Conservation (phyloP, 768 basidiomycete species). For the Russula sp. region DNA sequence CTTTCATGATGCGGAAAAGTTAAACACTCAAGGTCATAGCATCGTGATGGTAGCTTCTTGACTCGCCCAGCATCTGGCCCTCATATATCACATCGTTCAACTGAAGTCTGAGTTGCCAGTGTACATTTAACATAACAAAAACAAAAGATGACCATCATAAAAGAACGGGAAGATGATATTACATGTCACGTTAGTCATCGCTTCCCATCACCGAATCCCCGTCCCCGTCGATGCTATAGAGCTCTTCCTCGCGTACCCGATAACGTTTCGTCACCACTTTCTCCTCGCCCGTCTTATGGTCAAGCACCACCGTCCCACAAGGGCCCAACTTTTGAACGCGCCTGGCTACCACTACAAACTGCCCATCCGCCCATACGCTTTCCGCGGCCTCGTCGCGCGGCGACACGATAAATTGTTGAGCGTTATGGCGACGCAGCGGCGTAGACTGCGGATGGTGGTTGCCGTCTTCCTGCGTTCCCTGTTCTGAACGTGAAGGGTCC, state of each 20-base stretch:
- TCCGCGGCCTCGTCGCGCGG: not conserved
- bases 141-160: not conserved
- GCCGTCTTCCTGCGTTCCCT: not conserved
- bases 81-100: not conserved
- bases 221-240: not conserved
- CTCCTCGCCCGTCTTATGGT: conserved; percentile 7
- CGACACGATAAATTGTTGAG: not conserved
- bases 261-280: conserved; percentile 7
- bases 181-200: not conserved
- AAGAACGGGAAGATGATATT: not conserved
- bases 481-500: not conserved
- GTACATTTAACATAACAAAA: not conserved
- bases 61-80: too few species aligned
- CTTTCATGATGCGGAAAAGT: too few species aligned
- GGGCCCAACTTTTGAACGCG: conserved; percentile 14
- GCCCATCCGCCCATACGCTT: not conserved
- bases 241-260: conserved; percentile 8
- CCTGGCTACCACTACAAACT: conserved; percentile 8
- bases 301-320: conserved; percentile 12
- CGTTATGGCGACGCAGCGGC: not conserved
- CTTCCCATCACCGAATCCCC: conserved; percentile 8
- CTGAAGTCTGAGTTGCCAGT: not conserved
- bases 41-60: too few species aligned
- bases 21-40: too few species aligned
- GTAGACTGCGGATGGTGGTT: not conserved